Conservation (phyloP, 306 rosid species). For the Trichosanthes cucumerina region DNA sequence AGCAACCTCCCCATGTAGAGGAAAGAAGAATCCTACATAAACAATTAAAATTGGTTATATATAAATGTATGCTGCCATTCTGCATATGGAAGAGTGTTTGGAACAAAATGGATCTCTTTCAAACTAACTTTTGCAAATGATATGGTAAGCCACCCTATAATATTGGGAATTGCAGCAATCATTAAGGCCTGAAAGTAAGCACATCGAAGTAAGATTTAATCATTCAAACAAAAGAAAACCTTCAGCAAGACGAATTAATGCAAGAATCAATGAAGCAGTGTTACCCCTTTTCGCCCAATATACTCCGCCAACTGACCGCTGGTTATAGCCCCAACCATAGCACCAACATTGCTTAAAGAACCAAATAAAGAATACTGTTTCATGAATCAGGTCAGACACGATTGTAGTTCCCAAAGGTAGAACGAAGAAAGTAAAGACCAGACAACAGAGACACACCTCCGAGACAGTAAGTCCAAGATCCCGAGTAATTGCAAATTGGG, state of each 20-base stretch:
- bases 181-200: constrained; percentile 63
- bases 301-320: constrained; percentile 95
- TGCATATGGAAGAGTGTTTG: background rate
- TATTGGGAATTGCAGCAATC: constrained; percentile 86
- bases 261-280: background rate
- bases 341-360: constrained; percentile 90
- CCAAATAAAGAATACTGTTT: constrained; percentile 77
- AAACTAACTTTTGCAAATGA: constrained; percentile 81
- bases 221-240: constrained; percentile 6
- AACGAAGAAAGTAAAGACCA: background rate
- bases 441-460: constrained; percentile 37
- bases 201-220: constrained; percentile 16
- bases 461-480: constrained; percentile 83
- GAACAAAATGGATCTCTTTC: background rate
- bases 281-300: constrained; percentile 95
- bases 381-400: constrained; percentile 20
- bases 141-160: constrained; percentile 81
- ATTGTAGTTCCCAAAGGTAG: background rate
- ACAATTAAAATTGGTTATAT: constrained; percentile 1
- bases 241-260: background rate
- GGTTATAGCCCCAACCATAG: constrained; percentile 95
- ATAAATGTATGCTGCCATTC: constrained; percentile 4
- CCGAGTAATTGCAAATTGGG: constrained; percentile 65
- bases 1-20: constrained; percentile 93
- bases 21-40: constrained; percentile 72